These are phyloP conservation scores for Tulasnella sp. DNA, from an alignment of 768 basidiomycete species.

Conservation along the genomic window DNA sequence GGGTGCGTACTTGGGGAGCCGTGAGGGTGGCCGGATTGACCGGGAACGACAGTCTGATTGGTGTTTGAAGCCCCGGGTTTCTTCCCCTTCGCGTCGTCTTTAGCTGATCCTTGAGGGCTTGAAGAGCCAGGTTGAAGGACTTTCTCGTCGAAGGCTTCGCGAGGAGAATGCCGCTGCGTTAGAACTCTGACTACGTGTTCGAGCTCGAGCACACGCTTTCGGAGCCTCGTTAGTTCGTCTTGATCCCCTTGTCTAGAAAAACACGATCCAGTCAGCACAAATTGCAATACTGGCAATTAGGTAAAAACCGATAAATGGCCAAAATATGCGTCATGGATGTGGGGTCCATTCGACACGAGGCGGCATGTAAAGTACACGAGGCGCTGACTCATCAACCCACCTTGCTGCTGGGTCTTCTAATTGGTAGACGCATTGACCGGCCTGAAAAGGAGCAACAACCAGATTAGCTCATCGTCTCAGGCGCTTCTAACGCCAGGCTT, in stretches of 20 bases:
- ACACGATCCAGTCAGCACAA: not conserved
- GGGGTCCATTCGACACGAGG: slow-evolving; percentile 8
- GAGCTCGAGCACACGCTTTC: slow-evolving; percentile 86
- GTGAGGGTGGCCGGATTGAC: not conserved
- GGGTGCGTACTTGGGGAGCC: not conserved
- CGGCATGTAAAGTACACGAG: slow-evolving; percentile 22
- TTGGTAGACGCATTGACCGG: slow-evolving; percentile 92
- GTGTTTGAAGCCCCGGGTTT: slow-evolving; percentile 8
- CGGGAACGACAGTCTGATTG: not conserved
- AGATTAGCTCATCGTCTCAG: slow-evolving; percentile 23
- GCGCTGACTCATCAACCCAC: slow-evolving; percentile 42
- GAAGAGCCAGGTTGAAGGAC: not conserved
- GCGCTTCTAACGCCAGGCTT: slow-evolving; percentile 2
- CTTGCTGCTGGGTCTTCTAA: slow-evolving; percentile 82
- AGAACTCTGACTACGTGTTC: slow-evolving; percentile 88
- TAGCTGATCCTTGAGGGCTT: slow-evolving; percentile 1
- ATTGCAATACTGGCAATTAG: not conserved
- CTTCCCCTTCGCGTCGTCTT: slow-evolving; percentile 12
- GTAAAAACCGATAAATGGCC: slow-evolving; percentile 2
- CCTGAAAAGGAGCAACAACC: slow-evolving; percentile 44
- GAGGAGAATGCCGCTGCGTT: slow-evolving; percentile 17
- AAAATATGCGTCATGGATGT: slow-evolving; percentile 35
- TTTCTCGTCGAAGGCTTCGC: slow-evolving; percentile 11
- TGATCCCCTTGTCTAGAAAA: slow-evolving; percentile 48
- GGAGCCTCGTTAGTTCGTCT: slow-evolving; percentile 78